Conservation (phyloP, 441 rosid species). For the Geranium incanum region DNA sequence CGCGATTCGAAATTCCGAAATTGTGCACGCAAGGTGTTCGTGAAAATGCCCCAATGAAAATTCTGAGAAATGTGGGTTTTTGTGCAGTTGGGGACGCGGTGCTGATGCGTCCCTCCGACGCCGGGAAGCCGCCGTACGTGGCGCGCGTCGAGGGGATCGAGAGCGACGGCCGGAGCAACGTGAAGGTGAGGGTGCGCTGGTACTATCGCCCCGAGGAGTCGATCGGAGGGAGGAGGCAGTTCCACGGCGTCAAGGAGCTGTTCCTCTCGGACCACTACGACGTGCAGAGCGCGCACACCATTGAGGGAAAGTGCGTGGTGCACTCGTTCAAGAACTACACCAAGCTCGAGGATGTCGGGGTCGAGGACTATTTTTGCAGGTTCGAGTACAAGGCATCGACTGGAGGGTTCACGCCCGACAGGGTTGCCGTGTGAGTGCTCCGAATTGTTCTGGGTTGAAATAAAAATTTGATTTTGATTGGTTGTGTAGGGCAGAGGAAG, state of each 20-base stretch:
- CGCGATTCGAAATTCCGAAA: too few relatives aligned
- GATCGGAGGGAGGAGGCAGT: conserved; percentile 65
- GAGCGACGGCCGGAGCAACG: conserved; percentile 70
- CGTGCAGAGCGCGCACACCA: conserved; percentile 79
- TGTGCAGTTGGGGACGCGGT: conserved; percentile 75
- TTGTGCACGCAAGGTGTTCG: too few relatives aligned
- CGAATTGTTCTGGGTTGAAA: neutral
- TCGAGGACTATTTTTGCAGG: conserved; percentile 94
- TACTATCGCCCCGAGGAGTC: conserved; percentile 43
- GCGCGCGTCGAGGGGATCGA: conserved; percentile 85
- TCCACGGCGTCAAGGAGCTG: conserved; percentile 91
- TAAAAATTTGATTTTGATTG: neutral
- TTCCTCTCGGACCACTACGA: conserved; percentile 86
- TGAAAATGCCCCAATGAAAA: neutral
- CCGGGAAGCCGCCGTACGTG: conserved; percentile 79
- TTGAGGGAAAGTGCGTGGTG: conserved; percentile 86
- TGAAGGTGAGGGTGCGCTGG: conserved; percentile 75
- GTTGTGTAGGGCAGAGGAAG: too few relatives aligned
- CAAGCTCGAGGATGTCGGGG: conserved; percentile 76
- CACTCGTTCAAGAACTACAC: conserved; percentile 79
- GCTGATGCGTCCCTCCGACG: conserved; percentile 82
- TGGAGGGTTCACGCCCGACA: conserved; percentile 83
- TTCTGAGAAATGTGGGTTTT: neutral
- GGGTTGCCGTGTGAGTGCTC: conserved; percentile 82
- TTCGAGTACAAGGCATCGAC: conserved; percentile 83